phyloP scores from a whole-genome alignment of 148 eudicot species.

The Rhododendron vialii region DNA sequence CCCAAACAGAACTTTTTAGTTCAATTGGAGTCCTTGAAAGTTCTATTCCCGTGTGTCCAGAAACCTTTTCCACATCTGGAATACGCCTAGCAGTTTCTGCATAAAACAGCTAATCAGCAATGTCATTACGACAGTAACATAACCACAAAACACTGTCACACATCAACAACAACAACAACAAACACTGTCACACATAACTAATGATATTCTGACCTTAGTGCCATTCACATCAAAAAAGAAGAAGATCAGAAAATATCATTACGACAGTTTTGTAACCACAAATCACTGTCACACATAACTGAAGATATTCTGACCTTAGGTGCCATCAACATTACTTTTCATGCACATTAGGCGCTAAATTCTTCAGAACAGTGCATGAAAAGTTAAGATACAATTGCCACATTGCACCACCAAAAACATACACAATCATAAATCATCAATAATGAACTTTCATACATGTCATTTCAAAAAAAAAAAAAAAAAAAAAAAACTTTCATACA shows the following conservation, averaged over 20 bases:
- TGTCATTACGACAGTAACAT: neutral
- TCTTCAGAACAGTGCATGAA: neutral
- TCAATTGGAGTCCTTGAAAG: conserved; percentile 75
- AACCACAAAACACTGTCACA: neutral
- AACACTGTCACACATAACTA: neutral
- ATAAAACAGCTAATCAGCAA: conserved; percentile 17
- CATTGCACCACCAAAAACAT: neutral
- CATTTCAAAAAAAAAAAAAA: too few species aligned
- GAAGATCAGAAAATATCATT: neutral
- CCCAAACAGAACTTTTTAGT: conserved; percentile 80
- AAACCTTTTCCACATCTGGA: conserved; percentile 58
- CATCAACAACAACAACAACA: too few species aligned
- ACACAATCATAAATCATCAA: neutral
- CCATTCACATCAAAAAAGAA: neutral
- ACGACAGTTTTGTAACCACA: neutral
- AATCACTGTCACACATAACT: neutral
- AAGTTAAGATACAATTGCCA: neutral
- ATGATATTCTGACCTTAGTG: neutral
- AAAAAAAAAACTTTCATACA: neutral
- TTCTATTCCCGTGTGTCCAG: conserved; percentile 73
- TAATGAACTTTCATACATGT: neutral
- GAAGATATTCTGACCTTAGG: neutral
- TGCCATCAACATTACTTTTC: neutral
- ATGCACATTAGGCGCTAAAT: neutral
- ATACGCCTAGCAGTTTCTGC: conserved; percentile 72